Percentiles rank a stretch among this genome's conserved stretches.
phyloP scores from a whole-genome alignment of 495 filamentous ascomycete genomes.

The Annulohypoxylon bovei region DNA sequence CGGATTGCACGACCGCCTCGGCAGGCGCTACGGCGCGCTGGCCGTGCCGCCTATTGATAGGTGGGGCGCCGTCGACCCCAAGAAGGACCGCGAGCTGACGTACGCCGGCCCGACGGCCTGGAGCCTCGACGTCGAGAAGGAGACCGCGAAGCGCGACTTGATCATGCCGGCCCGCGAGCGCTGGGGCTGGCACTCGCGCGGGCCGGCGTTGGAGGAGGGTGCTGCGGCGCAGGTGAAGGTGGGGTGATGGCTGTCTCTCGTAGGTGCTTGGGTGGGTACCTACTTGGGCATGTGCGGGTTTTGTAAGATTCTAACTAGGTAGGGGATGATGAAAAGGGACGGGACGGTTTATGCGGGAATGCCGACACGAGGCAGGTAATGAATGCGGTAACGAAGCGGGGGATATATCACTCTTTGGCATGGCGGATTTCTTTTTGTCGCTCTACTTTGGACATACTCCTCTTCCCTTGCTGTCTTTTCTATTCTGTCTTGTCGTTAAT shows the following conservation, averaged over 20 bases:
- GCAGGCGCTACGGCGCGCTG: conserved; percentile 9
- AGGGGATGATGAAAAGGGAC: neutral
- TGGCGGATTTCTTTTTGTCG: neutral
- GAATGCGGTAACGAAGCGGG: neutral
- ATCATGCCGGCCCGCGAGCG: conserved; percentile 31
- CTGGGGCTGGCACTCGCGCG: conserved; percentile 18
- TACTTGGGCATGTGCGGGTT: neutral
- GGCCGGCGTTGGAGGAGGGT: conserved; percentile 29
- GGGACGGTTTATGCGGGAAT: neutral
- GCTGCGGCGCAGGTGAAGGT: conserved; percentile 38
- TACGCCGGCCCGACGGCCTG: conserved; percentile 29
- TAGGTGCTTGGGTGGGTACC: neutral
- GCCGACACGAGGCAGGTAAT: neutral
- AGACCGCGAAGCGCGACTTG: conserved; percentile 22
- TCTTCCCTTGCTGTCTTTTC: neutral
- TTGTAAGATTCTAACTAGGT: neutral
- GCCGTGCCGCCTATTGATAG: conserved; percentile 19
- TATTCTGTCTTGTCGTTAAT: neutral
- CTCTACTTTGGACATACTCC: conserved; percentile 9
- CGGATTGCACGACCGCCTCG: neutral
- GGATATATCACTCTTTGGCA: conserved; percentile 22
- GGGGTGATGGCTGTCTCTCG: neutral
- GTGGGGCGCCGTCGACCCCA: conserved; percentile 15
- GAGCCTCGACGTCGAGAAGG: conserved; percentile 26
- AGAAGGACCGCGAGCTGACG: conserved; percentile 33